Evolutionary conservation across 2,329 filamentous ascomycete genomes (phyloP), one percentile per base, ranked within the genome.

Genomic region (Sclerotinia sclerotiorum): DNA sequence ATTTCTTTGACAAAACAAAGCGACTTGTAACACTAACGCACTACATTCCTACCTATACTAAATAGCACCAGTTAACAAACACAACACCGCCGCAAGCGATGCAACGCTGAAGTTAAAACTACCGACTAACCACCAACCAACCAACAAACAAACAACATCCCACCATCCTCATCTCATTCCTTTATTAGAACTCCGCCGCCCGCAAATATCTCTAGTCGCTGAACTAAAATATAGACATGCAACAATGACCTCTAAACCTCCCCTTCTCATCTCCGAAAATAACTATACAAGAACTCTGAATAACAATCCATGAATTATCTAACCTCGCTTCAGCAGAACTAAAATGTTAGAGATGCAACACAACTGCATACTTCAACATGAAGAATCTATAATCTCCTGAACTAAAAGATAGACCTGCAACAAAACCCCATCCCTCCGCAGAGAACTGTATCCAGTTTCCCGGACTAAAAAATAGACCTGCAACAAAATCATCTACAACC

Each of bases 61-160:
- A 13, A 19, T 21, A 55, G n/a, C 29, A 55, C 29, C 52, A 55
- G 35, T 21, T 55, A 35, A 55, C 52, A 55, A 39, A 57, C 39
- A 32, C 54, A 24, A 35, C 7, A 21, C 57, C 57, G 24, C 57
- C 42, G 27, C 42, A 61, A 61, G 57, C 42, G 57, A n/a, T 61
- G 21, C 6, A 61, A 46, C 42, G 29, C 24, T 42, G 21, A 46
- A 10, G n/a, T 19, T 29, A 29, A 8, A 46, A 46, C 19, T 13
- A 57, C 19, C 32, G 19, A 39, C 21, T n/a, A 57, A 39, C 32
- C n/a, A n/a, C n/a, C n/a, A n/a, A n/a, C 10, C 32, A 39, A 56
- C 32, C n/a, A 39, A 39, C 21, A 15, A 39, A 24, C 21, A 11
- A 57, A 57, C 54, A 24, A 57, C 11, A 46, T 48, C 42, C 42